Percentiles rank a stretch among this genome's conserved stretches.
phyloP scores from a whole-genome alignment of 768 basidiomycete species.

The Cantharellus anzutake region DNA sequence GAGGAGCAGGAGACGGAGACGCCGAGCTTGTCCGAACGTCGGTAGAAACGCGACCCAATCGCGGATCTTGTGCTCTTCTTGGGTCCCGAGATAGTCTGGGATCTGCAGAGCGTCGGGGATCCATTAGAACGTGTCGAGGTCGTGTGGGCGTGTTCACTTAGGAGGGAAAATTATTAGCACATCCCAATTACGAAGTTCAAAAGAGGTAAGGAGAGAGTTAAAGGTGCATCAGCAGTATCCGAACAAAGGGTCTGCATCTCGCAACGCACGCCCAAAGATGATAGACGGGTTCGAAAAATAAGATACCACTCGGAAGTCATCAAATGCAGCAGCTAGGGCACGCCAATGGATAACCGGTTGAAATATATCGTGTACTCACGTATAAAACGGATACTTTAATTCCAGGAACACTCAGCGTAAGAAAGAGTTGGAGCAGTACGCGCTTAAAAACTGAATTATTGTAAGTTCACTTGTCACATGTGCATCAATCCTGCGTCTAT shows the following conservation, averaged over 20 bases:
- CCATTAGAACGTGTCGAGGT: constrained; percentile 1
- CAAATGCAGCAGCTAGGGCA: constrained; percentile 12
- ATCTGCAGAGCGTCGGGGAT: constrained; percentile 5
- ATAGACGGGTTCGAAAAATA: constrained; percentile 35
- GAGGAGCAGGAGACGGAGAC: constrained; percentile 31
- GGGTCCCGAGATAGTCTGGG: constrained; percentile 43
- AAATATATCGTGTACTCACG: no score
- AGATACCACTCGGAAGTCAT: constrained; percentile 93
- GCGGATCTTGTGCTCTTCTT: constrained; percentile 58
- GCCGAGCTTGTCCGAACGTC: constrained; percentile 9
- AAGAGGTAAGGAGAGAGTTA: not conserved
- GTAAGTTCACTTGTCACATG: no score
- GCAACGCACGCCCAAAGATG: constrained; percentile 28
- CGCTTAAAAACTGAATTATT: no score
- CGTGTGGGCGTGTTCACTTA: not conserved
- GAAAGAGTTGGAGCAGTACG: no score
- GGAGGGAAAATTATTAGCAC: constrained; percentile 3
- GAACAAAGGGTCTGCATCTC: constrained; percentile 69
- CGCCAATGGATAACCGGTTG: no score
- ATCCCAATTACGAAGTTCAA: not conserved
- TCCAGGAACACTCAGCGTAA: no score
- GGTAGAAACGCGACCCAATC: constrained; percentile 32
- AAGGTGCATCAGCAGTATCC: constrained; percentile 72
- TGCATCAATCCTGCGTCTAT: no score
- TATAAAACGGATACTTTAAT: no score